A percentile compares a stretch with the other conserved stretches of the same genome.
These are phyloP conservation scores for Trichoderma sp. DNA, from an alignment of 2,329 filamentous ascomycete species.

Conservation along the genomic window DNA sequence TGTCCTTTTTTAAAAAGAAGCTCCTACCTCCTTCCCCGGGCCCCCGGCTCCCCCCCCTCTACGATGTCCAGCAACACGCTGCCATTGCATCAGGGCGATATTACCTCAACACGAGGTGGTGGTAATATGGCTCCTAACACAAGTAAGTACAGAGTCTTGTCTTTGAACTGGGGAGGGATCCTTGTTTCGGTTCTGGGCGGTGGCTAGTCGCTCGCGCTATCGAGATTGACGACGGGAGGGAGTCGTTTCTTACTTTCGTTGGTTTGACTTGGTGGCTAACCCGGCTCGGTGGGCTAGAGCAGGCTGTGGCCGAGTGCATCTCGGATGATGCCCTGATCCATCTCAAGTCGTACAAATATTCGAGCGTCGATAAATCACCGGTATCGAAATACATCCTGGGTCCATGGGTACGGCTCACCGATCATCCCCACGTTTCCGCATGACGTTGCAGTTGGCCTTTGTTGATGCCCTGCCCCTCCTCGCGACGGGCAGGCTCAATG, in stretches of 20 bases:
- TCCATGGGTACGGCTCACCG: conserved; percentile 72
- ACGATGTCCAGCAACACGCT: conserved; percentile 35
- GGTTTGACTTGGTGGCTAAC: not conserved
- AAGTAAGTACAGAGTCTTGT: conserved; percentile 27
- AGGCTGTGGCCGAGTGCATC: conserved; percentile 67
- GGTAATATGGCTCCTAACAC: conserved; percentile 37
- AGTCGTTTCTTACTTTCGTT: not conserved
- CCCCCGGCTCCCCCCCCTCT: conserved; percentile 19
- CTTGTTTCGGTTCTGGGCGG: not conserved
- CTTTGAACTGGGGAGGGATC: not conserved
- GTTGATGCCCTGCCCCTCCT: not conserved
- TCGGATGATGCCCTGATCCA: conserved; percentile 89
- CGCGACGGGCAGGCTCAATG: not conserved
- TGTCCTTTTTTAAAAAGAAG: conserved; percentile 4
- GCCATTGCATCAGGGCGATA: conserved; percentile 33
- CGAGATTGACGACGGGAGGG: conserved; percentile 14
- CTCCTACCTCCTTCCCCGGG: conserved; percentile 9
- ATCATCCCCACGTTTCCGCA: not conserved
- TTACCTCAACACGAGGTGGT: conserved; percentile 27
- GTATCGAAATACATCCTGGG: conserved; percentile 91
- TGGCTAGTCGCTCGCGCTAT: not conserved
- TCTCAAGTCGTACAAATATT: conserved; percentile 96
- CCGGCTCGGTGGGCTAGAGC: conserved; percentile 28
- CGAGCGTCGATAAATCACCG: conserved; percentile 91
- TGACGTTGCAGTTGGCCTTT: conserved; percentile 2